A percentile compares a stretch with the other conserved stretches of the same genome.
Conservation (phyloP, 2,329 filamentous ascomycete species). For the Clarireedia sp. region DNA sequence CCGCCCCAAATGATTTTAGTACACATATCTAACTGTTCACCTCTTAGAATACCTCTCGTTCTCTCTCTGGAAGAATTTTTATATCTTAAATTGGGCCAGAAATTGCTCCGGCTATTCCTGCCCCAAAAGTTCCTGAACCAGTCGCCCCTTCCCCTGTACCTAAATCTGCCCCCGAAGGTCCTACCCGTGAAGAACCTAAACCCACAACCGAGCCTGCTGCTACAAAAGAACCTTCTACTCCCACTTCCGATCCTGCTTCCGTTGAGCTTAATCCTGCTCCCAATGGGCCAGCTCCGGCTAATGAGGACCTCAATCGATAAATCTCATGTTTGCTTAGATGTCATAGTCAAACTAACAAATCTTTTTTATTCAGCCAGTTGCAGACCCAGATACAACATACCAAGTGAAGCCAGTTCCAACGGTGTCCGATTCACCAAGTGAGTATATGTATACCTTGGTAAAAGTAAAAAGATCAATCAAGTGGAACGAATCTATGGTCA, state of each 20-base stretch:
- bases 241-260: no score
- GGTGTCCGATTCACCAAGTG: not conserved
- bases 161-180: not conserved
- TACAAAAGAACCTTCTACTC: not conserved
- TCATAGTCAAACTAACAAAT: not conserved
- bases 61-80: not conserved
- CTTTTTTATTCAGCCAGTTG: not conserved
- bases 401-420: not conserved
- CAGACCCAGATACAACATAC: not conserved
- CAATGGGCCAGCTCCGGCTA: not conserved
- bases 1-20: no score
- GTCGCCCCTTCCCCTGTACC: not conserved
- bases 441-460: no score
- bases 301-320: not conserved
- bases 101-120: not conserved
- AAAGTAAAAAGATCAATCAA: no score
- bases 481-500: no score
- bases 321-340: not conserved
- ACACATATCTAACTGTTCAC: not conserved
- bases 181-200: not conserved
- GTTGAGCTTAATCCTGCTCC: no score
- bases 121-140: not conserved
- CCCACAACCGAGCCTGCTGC: not conserved
- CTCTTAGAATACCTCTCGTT: not conserved
- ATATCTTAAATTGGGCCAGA: not conserved